Evolutionary conservation across 164 flowering plant genomes (phyloP).

Genomic region (Chloranthus sessilifolius): DNA sequence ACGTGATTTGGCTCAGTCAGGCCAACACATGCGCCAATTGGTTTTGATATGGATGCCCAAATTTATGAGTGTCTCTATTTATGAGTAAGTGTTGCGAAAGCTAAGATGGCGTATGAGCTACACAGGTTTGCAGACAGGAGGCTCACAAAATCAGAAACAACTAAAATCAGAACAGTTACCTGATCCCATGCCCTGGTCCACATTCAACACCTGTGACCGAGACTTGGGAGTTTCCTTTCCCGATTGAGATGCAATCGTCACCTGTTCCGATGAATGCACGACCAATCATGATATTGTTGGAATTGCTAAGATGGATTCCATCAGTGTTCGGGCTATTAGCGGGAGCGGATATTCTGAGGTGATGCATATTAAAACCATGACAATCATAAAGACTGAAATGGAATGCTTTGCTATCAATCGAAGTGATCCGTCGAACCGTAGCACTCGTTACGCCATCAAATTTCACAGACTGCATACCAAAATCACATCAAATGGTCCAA

Average conservation of each 20-base stretch:
- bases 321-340: conserved; percentile 12
- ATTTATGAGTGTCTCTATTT: background rate
- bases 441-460: too few species aligned
- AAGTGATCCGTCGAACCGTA: too few species aligned
- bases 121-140: background rate
- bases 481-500: too few species aligned
- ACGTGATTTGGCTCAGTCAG: too few species aligned
- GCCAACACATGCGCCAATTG: background rate
- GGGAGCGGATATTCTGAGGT: too few species aligned
- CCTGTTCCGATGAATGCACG: conserved; percentile 29
- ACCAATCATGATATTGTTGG: background rate
- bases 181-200: conserved; percentile 57
- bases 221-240: conserved; percentile 27
- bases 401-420: too few species aligned
- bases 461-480: too few species aligned
- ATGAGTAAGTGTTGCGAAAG: background rate
- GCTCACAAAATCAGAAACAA: background rate
- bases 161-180: conserved; percentile 19
- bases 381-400: too few species aligned
- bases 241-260: conserved; percentile 47
- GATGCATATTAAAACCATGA: too few species aligned
- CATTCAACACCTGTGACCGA: conserved; percentile 25
- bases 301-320: conserved; percentile 7
- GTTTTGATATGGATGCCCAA: background rate
- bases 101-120: background rate